Conservation (phyloP, 2,329 filamentous ascomycete genomes). For the Scleromitrula shiraiana region DNA sequence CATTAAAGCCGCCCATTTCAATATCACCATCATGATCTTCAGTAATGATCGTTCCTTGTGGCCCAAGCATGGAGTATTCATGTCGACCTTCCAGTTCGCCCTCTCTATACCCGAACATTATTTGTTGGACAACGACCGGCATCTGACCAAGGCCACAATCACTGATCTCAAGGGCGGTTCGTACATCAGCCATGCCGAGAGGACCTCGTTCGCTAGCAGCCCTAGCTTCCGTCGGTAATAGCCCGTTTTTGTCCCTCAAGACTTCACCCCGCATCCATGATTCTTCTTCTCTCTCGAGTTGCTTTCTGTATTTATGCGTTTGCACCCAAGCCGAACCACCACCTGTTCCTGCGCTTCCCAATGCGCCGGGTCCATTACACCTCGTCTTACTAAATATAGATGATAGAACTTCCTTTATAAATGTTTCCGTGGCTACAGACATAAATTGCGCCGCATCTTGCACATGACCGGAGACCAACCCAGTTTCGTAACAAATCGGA, state of each 20-base stretch:
- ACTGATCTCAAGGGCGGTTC: conserved; percentile 66
- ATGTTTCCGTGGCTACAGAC: conserved; percentile 57
- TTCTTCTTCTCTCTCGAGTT: conserved; percentile 69
- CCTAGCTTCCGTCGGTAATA: conserved; percentile 75
- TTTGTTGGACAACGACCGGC: conserved; percentile 62
- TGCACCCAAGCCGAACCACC: conserved; percentile 65
- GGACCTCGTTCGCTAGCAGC: conserved; percentile 64
- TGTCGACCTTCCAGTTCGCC: conserved; percentile 64
- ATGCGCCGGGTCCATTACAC: conserved; percentile 56
- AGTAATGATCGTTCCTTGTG: conserved; percentile 29
- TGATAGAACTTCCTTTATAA: conserved; percentile 58
- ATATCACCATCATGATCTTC: conserved; percentile 30
- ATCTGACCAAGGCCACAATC: conserved; percentile 71
- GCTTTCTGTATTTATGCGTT: conserved; percentile 68
- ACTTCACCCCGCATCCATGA: conserved; percentile 66
- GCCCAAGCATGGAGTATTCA: conserved; percentile 41
- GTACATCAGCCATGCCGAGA: conserved; percentile 69
- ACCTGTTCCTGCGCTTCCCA: conserved; percentile 54
- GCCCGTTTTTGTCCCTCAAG: conserved; percentile 63
- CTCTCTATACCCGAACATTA: conserved; percentile 65
- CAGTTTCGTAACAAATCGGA: conserved; percentile 60
- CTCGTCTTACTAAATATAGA: conserved; percentile 56
- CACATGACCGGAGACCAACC: conserved; percentile 50
- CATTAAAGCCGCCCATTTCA: conserved; percentile 28
- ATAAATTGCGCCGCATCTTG: conserved; percentile 55